Evolutionary conservation across 2,329 filamentous ascomycete species (phyloP).

Genomic region (Xylariaceae sp.): DNA sequence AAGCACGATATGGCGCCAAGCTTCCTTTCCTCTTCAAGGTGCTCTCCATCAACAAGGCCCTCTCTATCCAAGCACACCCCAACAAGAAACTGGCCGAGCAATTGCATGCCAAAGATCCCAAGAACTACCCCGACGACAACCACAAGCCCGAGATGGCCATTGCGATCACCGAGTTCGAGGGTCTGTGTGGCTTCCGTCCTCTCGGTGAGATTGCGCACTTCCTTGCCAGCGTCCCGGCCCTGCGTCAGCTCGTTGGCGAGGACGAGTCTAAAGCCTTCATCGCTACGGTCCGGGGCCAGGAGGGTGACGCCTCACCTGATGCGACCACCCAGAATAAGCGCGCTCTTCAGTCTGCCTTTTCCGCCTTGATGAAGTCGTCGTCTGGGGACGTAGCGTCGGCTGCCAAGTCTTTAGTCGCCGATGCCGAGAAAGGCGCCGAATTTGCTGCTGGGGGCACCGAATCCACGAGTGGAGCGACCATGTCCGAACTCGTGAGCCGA

Average conservation of each 20-base stretch:
- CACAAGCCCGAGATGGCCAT: slow-evolving; percentile 99
- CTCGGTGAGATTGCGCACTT: slow-evolving; percentile 83
- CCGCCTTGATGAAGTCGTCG: slow-evolving; percentile 71
- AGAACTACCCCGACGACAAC: slow-evolving; percentile 98
- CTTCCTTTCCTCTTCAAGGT: slow-evolving; percentile 98
- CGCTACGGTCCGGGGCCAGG: slow-evolving; percentile 48
- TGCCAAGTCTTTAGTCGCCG: slow-evolving; percentile 62
- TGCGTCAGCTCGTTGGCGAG: slow-evolving; percentile 63
- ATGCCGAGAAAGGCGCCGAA: slow-evolving; percentile 61
- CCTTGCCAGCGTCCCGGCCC: slow-evolving; percentile 49
- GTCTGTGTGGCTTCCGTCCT: slow-evolving; percentile 90
- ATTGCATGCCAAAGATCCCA: slow-evolving; percentile 77
- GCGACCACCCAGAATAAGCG: slow-evolving; percentile 61
- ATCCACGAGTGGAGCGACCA: slow-evolving; percentile 61
- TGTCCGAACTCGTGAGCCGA: slow-evolving; percentile 71
- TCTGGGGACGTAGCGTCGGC: slow-evolving; percentile 59
- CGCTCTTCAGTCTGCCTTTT: slow-evolving; percentile 69
- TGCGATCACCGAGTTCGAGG: slow-evolving; percentile 92
- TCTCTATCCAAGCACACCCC: slow-evolving; percentile 95
- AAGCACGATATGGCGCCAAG: slow-evolving; percentile 69
- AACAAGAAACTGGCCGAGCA: slow-evolving; percentile 92
- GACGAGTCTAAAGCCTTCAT: slow-evolving; percentile 54
- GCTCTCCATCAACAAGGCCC: slow-evolving; percentile 87
- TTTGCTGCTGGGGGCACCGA: slow-evolving; percentile 70
- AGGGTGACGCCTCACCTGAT: slow-evolving; percentile 35